phyloP scores from a whole-genome alignment of 352 stramenopile genomes.

The Pythium coloratum region DNA sequence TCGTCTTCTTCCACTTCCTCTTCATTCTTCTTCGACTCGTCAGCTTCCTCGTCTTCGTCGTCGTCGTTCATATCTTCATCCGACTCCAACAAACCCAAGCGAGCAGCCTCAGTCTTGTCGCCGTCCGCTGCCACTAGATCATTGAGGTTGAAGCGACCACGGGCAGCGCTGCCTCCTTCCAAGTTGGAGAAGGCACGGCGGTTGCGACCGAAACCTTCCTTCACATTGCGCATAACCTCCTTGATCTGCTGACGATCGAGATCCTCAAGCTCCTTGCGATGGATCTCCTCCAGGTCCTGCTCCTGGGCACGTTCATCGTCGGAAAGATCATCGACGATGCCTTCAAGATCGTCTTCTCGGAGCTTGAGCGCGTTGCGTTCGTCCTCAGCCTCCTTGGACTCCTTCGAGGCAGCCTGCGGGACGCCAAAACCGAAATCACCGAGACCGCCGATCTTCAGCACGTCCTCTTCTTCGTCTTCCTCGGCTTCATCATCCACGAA shows the following conservation, averaged over 20 bases:
- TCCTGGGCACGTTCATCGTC: constrained; percentile 73
- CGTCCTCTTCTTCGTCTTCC: constrained; percentile 85
- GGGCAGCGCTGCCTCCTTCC: constrained; percentile 48
- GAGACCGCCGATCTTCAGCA: constrained; percentile 76
- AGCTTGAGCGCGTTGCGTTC: constrained; percentile 73
- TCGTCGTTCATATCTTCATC: constrained; percentile 75
- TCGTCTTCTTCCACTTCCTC: constrained; percentile 60
- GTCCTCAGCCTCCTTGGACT: constrained; percentile 76
- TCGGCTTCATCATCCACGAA: constrained; percentile 86
- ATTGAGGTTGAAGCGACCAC: constrained; percentile 82
- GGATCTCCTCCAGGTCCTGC: constrained; percentile 72
- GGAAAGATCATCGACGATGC: constrained; percentile 86
- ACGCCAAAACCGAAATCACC: constrained; percentile 87
- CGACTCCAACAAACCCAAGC: constrained; percentile 73
- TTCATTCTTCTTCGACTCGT: constrained; percentile 39
- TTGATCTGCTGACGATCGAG: constrained; percentile 72
- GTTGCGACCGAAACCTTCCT: constrained; percentile 85
- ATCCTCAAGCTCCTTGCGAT: constrained; percentile 67
- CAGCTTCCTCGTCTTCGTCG: constrained; percentile 42
- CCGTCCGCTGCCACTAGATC: constrained; percentile 82
- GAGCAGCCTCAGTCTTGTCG: constrained; percentile 71
- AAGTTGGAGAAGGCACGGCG: constrained; percentile 69
- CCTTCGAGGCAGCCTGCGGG: constrained; percentile 60
- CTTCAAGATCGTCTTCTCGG: constrained; percentile 76
- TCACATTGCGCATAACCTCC: constrained; percentile 89